Conservation (phyloP, 768 basidiomycete species). For the Thelephora ganbajun region DNA sequence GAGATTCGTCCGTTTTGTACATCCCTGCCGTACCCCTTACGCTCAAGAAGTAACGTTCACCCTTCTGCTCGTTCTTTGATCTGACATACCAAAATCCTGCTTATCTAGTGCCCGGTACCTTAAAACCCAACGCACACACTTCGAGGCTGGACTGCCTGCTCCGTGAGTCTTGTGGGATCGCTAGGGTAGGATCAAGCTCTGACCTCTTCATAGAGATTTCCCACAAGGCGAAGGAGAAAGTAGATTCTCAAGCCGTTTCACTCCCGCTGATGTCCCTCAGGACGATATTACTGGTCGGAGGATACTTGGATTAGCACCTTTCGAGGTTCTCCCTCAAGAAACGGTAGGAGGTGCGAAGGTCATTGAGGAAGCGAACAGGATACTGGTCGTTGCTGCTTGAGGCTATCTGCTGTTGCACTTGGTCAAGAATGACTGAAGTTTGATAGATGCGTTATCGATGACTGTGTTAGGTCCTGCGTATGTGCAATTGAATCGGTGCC, state of each 20-base stretch:
- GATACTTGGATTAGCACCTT: conserved; percentile 30
- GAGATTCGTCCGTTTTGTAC: conserved; percentile 61
- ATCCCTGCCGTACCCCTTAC: conserved; percentile 62
- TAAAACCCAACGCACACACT: conserved; percentile 45
- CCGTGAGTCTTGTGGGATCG: conserved; percentile 25
- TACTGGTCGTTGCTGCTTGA: too few species aligned
- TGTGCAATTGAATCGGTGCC: too few species aligned
- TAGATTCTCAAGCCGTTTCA: conserved; percentile 22
- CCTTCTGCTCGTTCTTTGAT: not conserved
- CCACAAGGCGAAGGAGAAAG: conserved; percentile 31
- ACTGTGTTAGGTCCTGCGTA: too few species aligned
- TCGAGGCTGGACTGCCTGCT: conserved; percentile 42
- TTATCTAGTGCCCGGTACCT: conserved; percentile 37
- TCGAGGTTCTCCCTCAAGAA: conserved; percentile 8
- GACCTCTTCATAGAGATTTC: conserved; percentile 32
- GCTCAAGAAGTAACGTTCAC: conserved; percentile 28
- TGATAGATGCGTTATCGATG: too few species aligned
- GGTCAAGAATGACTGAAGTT: too few species aligned
- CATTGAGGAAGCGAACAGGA: conserved; percentile 16
- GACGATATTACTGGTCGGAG: conserved; percentile 21
- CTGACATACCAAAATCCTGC: not conserved
- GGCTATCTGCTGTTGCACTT: too few species aligned
- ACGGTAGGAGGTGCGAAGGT: conserved; percentile 8
- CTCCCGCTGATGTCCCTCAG: conserved; percentile 20
- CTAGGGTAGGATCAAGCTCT: conserved; percentile 17